Conservation (phyloP, 306 rosid species). For the Crotalaria pallida region DNA sequence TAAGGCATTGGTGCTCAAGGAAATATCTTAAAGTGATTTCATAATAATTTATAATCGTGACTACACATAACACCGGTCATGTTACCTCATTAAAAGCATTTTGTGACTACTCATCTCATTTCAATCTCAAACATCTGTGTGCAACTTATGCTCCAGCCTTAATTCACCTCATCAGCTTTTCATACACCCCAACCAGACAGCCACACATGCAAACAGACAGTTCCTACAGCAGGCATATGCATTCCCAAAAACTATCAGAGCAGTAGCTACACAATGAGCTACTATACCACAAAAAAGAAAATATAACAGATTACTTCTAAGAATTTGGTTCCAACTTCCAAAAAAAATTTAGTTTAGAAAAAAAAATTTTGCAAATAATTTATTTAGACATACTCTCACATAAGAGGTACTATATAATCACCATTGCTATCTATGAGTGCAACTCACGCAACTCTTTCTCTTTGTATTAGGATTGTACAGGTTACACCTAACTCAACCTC, state of each 20-base stretch:
- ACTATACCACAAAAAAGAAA: too few species aligned
- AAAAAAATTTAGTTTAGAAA: too few species aligned
- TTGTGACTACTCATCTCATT: not conserved
- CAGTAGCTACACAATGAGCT: too few species aligned
- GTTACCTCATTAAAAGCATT: conserved; percentile 8
- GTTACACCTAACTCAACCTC: too few species aligned
- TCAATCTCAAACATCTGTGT: conserved; percentile 1
- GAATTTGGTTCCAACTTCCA: not conserved
- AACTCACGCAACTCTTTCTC: too few species aligned
- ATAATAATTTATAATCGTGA: conserved; percentile 14
- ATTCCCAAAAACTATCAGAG: not conserved
- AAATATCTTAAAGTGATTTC: not conserved
- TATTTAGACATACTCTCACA: not conserved
- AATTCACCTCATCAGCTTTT: not conserved
- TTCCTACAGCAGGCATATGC: not conserved
- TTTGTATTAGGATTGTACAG: too few species aligned
- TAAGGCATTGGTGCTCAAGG: not conserved
- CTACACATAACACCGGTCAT: conserved; percentile 9
- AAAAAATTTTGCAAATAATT: too few species aligned
- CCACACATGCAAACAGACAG: not conserved
- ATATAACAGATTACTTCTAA: too few species aligned
- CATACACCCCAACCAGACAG: not conserved
- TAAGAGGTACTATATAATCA: too few species aligned
- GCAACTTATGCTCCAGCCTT: conserved; percentile 21
- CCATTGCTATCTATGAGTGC: not conserved